Conservation (phyloP, 169 alveolate species). For the Perkinsus olseni region DNA sequence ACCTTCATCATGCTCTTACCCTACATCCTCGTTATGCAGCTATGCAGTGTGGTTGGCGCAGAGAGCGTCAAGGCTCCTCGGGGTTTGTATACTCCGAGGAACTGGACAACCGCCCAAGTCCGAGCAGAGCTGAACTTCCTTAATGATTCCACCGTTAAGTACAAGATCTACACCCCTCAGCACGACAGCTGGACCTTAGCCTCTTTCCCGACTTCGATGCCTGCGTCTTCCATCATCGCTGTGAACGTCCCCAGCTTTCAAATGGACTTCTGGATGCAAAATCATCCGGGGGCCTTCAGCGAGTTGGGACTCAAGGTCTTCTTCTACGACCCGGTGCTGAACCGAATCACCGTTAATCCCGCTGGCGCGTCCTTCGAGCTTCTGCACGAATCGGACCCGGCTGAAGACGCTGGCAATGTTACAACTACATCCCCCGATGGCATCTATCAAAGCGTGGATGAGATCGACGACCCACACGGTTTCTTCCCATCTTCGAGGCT, state of each 20-base stretch:
- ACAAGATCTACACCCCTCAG: neutral
- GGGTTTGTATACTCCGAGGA: neutral
- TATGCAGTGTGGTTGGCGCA: too few species aligned
- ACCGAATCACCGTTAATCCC: neutral
- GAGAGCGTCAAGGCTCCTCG: neutral
- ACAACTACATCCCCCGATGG: too few species aligned
- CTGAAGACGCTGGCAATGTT: neutral
- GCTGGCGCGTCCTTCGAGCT: neutral
- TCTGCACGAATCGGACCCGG: neutral
- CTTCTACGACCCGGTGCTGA: neutral
- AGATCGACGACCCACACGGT: neutral
- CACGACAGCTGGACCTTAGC: neutral
- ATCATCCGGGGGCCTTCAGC: neutral
- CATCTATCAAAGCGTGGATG: too few species aligned
- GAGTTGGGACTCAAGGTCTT: neutral
- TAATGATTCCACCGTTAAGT: neutral
- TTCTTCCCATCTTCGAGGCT: neutral
- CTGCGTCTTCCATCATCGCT: neutral
- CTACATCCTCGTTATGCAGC: too few species aligned
- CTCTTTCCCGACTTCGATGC: neutral
- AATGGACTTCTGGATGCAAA: neutral
- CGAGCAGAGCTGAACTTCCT: neutral
- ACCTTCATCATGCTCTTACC: too few species aligned
- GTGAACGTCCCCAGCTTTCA: neutral
- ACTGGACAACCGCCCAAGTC: neutral